A percentile compares a stretch with the other conserved stretches of the same genome.
Conservation (phyloP, 108 stramenopile genomes). For the Schizochytrium sp. region DNA sequence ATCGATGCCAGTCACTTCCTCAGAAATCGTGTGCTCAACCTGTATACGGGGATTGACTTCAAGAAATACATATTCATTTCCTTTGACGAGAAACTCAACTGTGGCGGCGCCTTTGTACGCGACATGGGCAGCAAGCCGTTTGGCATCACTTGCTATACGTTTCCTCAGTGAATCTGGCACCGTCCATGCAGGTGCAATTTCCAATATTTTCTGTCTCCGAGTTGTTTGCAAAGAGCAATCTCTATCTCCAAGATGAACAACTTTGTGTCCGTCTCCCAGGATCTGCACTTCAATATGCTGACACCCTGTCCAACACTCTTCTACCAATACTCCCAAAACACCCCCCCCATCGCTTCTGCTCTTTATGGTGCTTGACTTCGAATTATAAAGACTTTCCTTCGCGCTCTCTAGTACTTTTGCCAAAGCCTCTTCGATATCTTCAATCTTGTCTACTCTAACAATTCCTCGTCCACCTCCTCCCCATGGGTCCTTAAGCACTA, state of each 20-base stretch:
- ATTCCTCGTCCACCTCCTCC: conserved; percentile 97
- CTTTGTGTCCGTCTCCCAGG: conserved; percentile 90
- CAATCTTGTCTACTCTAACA: conserved; percentile 81
- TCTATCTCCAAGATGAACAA: conserved; percentile 93
- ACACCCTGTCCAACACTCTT: conserved; percentile 86
- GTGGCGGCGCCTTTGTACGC: conserved; percentile 96
- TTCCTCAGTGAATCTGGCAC: conserved; percentile 79
- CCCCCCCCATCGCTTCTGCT: conserved; percentile 71
- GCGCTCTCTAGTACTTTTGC: conserved; percentile 61
- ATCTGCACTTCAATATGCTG: conserved; percentile 97
- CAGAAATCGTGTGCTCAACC: conserved; percentile 97
- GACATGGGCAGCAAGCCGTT: conserved; percentile 77
- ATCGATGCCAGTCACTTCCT: conserved; percentile 94
- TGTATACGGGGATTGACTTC: conserved; percentile 91
- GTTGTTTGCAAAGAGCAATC: conserved; percentile 92
- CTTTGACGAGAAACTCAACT: conserved; percentile 94
- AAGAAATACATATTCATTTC: conserved; percentile 86
- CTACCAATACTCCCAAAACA: conserved; percentile 81
- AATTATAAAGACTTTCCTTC: neutral
- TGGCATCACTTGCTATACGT: conserved; percentile 74
- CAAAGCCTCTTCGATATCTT: conserved; percentile 83
- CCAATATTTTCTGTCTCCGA: conserved; percentile 96
- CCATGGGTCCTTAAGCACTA: conserved; percentile 96
- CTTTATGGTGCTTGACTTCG: no score
- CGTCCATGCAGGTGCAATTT: conserved; percentile 89